Evolutionary conservation across 805 yeast genomes (phyloP).

Genomic region (Yarrowia yakushimensis): DNA sequence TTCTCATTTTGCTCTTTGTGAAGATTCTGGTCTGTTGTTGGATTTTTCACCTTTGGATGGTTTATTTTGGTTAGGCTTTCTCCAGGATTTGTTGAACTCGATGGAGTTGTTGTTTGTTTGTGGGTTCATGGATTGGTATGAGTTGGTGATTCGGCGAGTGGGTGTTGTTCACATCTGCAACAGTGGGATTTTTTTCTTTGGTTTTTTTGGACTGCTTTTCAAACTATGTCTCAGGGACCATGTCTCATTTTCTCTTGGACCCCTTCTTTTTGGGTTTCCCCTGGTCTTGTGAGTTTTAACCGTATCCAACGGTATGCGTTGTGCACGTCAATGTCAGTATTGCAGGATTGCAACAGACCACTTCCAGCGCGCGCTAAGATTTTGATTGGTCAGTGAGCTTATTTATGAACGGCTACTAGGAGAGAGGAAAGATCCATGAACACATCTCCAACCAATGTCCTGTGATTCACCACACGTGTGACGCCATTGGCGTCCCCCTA

Average conservation of each 20-base stretch:
- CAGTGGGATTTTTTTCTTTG: background rate
- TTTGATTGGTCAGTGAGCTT: slow-evolving; percentile 1
- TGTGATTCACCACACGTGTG: no score
- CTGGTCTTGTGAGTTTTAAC: background rate
- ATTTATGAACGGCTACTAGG: no score
- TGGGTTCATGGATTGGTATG: background rate
- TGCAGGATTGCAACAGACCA: background rate
- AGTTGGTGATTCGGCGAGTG: background rate
- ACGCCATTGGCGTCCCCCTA: no score
- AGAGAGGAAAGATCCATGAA: no score
- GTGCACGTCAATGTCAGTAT: background rate
- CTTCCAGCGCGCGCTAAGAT: slow-evolving; percentile 4
- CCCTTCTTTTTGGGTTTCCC: no score
- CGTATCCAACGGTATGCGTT: slow-evolving; percentile 14
- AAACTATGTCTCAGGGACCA: background rate
- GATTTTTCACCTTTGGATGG: background rate
- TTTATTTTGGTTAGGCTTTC: background rate
- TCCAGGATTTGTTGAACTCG: background rate
- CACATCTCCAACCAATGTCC: no score
- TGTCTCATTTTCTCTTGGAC: no score
- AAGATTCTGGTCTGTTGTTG: background rate
- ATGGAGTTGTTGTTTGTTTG: background rate
- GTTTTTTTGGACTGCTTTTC: background rate
- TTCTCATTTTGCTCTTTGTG: background rate
- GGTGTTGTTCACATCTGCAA: background rate